Evolutionary conservation across 2,329 filamentous ascomycete genomes (phyloP).

Genomic region (Paecilomyces formosus): DNA sequence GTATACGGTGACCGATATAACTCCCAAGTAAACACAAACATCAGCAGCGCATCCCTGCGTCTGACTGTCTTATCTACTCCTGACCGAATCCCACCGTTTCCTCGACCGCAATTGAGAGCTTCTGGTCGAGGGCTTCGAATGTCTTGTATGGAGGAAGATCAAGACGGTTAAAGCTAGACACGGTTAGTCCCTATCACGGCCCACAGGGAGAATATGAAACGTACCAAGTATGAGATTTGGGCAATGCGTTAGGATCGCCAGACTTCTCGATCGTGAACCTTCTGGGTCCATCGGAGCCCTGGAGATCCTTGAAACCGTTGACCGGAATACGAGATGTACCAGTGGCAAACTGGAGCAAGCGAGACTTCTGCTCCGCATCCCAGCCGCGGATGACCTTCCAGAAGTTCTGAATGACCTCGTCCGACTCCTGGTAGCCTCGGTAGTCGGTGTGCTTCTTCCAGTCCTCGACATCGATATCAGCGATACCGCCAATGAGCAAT

Average conservation of each 20-base stretch:
- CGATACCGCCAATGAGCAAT: conserved; percentile 93
- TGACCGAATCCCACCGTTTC: conserved; percentile 99
- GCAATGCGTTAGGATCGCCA: conserved; percentile 80
- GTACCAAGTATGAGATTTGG: conserved; percentile 97
- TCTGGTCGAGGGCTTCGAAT: conserved; percentile 74
- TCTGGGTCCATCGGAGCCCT: conserved; percentile 90
- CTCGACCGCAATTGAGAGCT: conserved; percentile 94
- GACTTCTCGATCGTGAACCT: conserved; percentile 98
- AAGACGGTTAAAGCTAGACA: conserved; percentile 81
- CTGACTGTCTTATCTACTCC: conserved; percentile 55
- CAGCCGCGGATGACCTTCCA: conserved; percentile 92
- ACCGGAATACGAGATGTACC: conserved; percentile 97
- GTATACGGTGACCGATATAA: neutral
- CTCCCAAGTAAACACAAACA: neutral
- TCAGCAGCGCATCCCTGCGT: neutral
- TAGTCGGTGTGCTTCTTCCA: conserved; percentile 99
- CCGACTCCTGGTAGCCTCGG: conserved; percentile 93
- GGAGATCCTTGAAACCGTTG: conserved; percentile 98
- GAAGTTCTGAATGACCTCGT: conserved; percentile 97
- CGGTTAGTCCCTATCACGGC: conserved; percentile 13
- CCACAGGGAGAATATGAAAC: conserved; percentile 27
- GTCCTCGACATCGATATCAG: conserved; percentile 98
- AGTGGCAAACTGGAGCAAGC: conserved; percentile 91
- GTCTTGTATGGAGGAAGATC: conserved; percentile 91
- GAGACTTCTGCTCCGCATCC: conserved; percentile 98